Percentiles rank a stretch among this genome's conserved stretches.
phyloP scores from a whole-genome alignment of 2,329 filamentous ascomycete genomes.

The Colletotrichum chrysophilum region DNA sequence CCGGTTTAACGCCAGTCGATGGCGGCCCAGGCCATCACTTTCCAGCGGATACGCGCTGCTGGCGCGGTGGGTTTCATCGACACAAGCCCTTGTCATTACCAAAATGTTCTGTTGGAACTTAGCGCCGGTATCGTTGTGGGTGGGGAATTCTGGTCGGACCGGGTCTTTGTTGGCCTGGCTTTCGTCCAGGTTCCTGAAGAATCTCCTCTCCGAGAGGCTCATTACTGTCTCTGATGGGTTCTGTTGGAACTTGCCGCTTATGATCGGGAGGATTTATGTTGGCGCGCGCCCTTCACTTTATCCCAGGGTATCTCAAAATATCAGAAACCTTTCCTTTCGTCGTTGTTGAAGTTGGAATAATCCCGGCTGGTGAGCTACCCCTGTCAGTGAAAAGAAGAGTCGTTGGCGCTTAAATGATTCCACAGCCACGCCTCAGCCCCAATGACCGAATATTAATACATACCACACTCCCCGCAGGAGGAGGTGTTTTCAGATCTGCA shows the following conservation, averaged over 20 bases:
- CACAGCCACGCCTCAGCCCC: neutral
- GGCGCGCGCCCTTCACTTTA: neutral
- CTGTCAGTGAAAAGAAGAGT: neutral
- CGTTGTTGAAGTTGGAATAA: neutral
- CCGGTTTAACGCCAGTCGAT: neutral
- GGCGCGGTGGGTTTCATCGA: neutral
- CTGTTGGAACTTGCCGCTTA: neutral
- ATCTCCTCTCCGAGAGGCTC: neutral
- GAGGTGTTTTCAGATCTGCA: neutral
- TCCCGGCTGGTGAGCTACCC: neutral
- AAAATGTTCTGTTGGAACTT: neutral
- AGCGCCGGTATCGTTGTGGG: neutral
- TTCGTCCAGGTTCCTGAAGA: neutral
- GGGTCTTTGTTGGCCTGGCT: neutral
- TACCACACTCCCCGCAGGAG: neutral
- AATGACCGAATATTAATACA: neutral
- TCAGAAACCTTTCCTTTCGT: neutral
- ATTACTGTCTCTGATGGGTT: neutral
- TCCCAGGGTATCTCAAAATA: neutral
- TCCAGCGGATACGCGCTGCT: neutral
- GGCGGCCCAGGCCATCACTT: neutral
- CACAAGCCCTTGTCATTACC: neutral
- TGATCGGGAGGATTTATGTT: neutral
- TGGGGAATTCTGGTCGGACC: neutral
- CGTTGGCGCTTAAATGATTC: neutral